These are phyloP conservation scores for Ceratocystis lukuohia DNA, from an alignment of 2,329 filamentous ascomycete genomes.

Conservation along the genomic window DNA sequence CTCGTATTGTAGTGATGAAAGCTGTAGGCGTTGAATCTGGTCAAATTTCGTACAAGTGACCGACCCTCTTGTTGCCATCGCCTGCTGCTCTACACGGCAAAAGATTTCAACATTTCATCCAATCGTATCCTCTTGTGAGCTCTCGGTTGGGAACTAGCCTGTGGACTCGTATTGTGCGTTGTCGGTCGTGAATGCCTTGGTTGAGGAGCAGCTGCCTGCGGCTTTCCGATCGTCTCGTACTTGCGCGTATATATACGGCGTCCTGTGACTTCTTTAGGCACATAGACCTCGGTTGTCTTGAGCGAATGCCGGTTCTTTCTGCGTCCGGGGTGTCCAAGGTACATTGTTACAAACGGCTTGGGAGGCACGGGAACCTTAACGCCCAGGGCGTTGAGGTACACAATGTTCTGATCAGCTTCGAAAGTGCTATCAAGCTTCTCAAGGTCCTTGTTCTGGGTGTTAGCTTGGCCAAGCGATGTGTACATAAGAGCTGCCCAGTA, in stretches of 20 bases:
- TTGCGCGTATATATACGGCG: background rate
- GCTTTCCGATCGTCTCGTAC: slow-evolving; percentile 3
- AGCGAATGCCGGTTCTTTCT: background rate
- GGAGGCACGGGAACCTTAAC: slow-evolving; percentile 13
- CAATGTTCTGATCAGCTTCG: background rate
- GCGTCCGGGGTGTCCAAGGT: slow-evolving; percentile 3
- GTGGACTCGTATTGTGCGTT: background rate
- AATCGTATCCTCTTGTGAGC: slow-evolving; percentile 27
- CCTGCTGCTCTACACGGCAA: background rate
- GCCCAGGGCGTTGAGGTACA: background rate
- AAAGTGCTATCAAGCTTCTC: slow-evolving; percentile 7
- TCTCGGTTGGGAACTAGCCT: slow-evolving; percentile 22
- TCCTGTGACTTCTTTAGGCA: background rate
- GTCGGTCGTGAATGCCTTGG: background rate
- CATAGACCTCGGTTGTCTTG: background rate
- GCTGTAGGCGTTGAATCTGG: too few relatives aligned
- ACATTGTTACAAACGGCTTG: slow-evolving; percentile 12
- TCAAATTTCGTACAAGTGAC: too few relatives aligned
- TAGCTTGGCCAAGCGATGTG: slow-evolving; percentile 12
- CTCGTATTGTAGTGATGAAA: background rate
- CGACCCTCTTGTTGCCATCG: too few relatives aligned
- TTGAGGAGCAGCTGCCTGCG: background rate
- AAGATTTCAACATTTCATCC: slow-evolving; percentile 24
- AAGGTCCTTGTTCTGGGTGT: slow-evolving; percentile 12
- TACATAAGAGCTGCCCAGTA: slow-evolving; percentile 27